Evolutionary conservation across 441 rosid species (phyloP).

Genomic region (Euphorbia celastroides): DNA sequence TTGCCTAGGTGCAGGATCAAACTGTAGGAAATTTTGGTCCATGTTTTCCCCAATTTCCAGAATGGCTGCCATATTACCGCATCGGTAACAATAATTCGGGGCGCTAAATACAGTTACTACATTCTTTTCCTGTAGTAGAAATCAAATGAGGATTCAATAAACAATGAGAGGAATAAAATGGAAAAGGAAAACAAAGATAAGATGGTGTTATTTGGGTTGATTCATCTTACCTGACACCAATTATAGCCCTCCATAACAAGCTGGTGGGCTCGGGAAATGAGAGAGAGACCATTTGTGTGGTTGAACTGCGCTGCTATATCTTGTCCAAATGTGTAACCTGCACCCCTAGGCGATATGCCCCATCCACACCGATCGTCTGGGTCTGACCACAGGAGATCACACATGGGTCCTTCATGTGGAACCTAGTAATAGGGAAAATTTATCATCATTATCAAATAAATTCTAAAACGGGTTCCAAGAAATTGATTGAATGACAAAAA

Average conservation of each 20-base stretch:
- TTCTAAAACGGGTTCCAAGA: background rate
- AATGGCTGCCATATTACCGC: slow-evolving; percentile 99
- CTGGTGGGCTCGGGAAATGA: slow-evolving; percentile 97
- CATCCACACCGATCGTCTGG: slow-evolving; percentile 99
- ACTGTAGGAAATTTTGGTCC: slow-evolving; percentile 96
- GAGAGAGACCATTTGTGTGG: slow-evolving; percentile 79
- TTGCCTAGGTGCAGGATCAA: slow-evolving; percentile 98
- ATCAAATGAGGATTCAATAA: background rate
- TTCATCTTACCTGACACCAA: slow-evolving; percentile 85
- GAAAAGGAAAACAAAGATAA: background rate
- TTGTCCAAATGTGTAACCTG: slow-evolving; percentile 97
- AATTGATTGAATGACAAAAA: background rate
- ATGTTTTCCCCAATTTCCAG: slow-evolving; percentile 96
- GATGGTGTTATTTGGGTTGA: background rate
- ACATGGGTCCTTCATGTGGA: slow-evolving; percentile 99
- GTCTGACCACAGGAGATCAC: slow-evolving; percentile 97
- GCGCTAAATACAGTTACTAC: slow-evolving; percentile 98
- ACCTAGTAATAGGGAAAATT: slow-evolving; percentile 43
- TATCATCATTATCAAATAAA: background rate
- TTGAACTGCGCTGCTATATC: slow-evolving; percentile 83
- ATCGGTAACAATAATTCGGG: slow-evolving; percentile 96
- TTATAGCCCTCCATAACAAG: slow-evolving; percentile 99
- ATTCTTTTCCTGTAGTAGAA: slow-evolving; percentile 62
- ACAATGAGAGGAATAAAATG: background rate
- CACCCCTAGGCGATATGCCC: slow-evolving; percentile 99